Conservation (phyloP, 371 early-diverging fungal genomes). For the Zancudomyces culisetae region DNA sequence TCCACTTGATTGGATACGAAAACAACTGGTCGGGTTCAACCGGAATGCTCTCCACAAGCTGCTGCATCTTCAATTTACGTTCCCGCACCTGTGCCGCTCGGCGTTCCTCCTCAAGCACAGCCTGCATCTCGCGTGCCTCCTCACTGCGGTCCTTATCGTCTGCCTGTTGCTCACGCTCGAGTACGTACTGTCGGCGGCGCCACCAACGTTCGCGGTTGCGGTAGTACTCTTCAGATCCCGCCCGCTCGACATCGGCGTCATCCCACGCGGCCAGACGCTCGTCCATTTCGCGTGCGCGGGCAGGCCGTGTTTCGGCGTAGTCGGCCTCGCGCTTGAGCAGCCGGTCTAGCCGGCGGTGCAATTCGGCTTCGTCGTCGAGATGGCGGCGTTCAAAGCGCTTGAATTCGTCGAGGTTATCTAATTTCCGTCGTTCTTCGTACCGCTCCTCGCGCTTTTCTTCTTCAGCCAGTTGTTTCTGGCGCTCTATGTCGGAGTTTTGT, state of each 20-base stretch:
- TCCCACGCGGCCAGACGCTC: conserved; percentile 12
- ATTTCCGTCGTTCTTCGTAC: neutral
- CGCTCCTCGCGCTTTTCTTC: conserved; percentile 12
- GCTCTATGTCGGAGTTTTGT: too few species aligned
- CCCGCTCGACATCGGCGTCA: conserved; percentile 5
- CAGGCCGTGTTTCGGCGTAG: conserved; percentile 9
- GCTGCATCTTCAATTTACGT: neutral
- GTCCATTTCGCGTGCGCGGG: conserved; percentile 7
- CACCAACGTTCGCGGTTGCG: conserved; percentile 23
- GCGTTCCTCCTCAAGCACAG: neutral
- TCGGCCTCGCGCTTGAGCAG: conserved; percentile 16
- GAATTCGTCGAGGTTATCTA: conserved; percentile 6
- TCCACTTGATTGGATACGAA: conserved; percentile 16
- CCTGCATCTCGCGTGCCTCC: neutral
- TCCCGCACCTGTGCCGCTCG: neutral
- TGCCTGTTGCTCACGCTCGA: conserved; percentile 12
- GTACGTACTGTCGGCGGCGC: conserved; percentile 13
- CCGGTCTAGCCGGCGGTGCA: conserved; percentile 8
- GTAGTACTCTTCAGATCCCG: conserved; percentile 9
- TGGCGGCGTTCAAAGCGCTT: conserved; percentile 6
- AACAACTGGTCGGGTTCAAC: conserved; percentile 4
- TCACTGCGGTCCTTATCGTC: conserved; percentile 12
- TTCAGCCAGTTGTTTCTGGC: too few species aligned
- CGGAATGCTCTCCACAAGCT: neutral
- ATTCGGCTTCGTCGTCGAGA: conserved; percentile 9